Conservation (phyloP, 345 rosid genomes). For the Eucalyptus pauciflora region DNA sequence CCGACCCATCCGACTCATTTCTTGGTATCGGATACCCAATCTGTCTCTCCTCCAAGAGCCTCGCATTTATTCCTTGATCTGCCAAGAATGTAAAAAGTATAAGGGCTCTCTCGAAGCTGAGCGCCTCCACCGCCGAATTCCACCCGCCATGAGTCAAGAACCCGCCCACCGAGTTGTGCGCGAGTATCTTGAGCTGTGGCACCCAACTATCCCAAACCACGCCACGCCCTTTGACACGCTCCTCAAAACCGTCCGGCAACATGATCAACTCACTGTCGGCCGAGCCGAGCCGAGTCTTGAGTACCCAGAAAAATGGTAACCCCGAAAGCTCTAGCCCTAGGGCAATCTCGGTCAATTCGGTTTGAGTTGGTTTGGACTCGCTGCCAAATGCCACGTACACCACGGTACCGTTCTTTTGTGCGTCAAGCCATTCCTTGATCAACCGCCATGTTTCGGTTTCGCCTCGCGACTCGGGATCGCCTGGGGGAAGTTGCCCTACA, state of each 20-base stretch:
- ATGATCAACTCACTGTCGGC: conserved; percentile 1
- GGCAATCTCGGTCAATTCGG: conserved; percentile 11
- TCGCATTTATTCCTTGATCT: conserved; percentile 22
- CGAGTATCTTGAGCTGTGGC: conserved; percentile 18
- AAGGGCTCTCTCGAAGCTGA: neutral
- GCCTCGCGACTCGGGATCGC: neutral
- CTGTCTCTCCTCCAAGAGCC: conserved; percentile 6
- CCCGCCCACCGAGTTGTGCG: conserved; percentile 22
- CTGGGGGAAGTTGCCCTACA: conserved; percentile 23
- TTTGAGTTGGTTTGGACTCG: conserved; percentile 15
- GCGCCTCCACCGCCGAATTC: conserved; percentile 11
- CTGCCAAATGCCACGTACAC: conserved; percentile 27
- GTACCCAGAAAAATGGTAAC: conserved; percentile 26
- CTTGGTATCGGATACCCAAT: conserved; percentile 3
- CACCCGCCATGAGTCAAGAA: conserved; percentile 17
- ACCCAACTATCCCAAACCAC: conserved; percentile 22
- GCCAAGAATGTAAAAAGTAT: neutral
- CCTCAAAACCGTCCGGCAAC: conserved; percentile 20
- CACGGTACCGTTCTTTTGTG: neutral
- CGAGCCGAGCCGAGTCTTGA: neutral
- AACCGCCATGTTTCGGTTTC: conserved; percentile 3
- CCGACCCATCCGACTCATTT: conserved; percentile 3
- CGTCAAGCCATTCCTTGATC: conserved; percentile 21
- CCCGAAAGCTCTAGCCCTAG: conserved; percentile 18
- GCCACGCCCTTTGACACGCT: conserved; percentile 10